Evolutionary conservation across 441 rosid species (phyloP), one percentile per base, ranked within the genome.

Genomic region (Populus hybrid): DNA sequence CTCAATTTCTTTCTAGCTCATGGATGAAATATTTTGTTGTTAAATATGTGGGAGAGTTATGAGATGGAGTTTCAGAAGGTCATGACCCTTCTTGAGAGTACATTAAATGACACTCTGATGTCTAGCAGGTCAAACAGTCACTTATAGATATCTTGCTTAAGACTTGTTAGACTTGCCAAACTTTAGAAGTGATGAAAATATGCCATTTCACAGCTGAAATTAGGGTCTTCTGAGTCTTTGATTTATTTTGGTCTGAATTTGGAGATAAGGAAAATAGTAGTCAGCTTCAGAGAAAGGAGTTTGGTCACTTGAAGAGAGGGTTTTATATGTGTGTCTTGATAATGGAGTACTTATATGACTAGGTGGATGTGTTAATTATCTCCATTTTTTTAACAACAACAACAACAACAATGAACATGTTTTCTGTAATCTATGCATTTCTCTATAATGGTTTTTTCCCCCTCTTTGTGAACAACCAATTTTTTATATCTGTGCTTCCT

Each of bases 401-500:
- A 24, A 24, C 10, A 36, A 38, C 10, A 12, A 40, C 46, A 19
- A 46, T 4, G 4, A 46, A 14, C 57, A 16, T 38, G 32, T 57
- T 19, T 57, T 59, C 6, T 53, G 12, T 59, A 32, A 9, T 57
- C 10, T 3, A 59, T 59, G 5, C 9, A 14, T 21, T 59, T 67
- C 7, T 40, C 57, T 46, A 46, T 30, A 6, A 35, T n/a, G 28
- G 7, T 26, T 32, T 2, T 36, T 10, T 5, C 9, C 24, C 26
- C 24, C 3, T 19, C 40, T 30, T 26, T 6, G 21, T 67, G 59
- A 35, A 11, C 26, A 8, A 32, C 10, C 70, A 53, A 74, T 67
- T 71, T 30, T 79, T 18, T 19, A 69, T 19, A 64, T 69, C 65
- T 75, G 50, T 38, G 72, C 75, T 68, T 79, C 21, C 23, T 57